Evolutionary conservation across 2,329 filamentous ascomycete genomes (phyloP), one percentile per base, ranked within the genome.

Genomic region (Paradendryphiella salina): DNA sequence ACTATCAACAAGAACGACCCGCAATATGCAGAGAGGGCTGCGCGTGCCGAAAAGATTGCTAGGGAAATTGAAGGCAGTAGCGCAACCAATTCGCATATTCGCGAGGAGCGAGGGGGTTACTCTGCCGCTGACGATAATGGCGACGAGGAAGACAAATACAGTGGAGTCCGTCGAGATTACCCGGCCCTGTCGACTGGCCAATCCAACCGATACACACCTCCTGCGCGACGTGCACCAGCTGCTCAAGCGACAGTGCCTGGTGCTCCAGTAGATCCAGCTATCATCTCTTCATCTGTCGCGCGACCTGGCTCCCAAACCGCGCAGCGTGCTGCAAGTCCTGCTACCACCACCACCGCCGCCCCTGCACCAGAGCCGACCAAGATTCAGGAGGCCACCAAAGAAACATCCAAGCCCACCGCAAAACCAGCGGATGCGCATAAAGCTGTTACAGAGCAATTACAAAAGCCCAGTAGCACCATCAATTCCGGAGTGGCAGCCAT

Each of bases 101-200:
- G 89, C 3, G 94, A 97, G 74, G 94, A 99, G 77, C 86, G 92
- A 67, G 82, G 90, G 44, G 78, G 84, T n/a, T 82, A 81, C 10
- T 78, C 80, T 8, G 81, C 83, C 32, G 82, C 87, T 44, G 85
- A 85, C 43, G 85, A 82, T 50, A 86, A 84, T 21, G 74, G 82
- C 35, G 90, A 96, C 59, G 94, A 99, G 74, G 94, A 99, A 76
- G 92, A 95, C 69, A 96, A 94, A 85, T 97, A 97, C 76, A 96
- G 92, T 68, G 93, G 93, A 69, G 94, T 99, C 47, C 87, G 87
- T 56, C 86, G 93, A 58, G 76, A 79, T 47, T 88, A 88, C 63
- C 83, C 87, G 5, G 82, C 87, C n/a, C 79, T 95, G 26, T 71
- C 77, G 21, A 80, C 79, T 50, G 79, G 82, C 8, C 78, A 80